These are phyloP conservation scores for Closterium sp. DNA, from an alignment of 139 green algal species.

Conservation along the genomic window DNA sequence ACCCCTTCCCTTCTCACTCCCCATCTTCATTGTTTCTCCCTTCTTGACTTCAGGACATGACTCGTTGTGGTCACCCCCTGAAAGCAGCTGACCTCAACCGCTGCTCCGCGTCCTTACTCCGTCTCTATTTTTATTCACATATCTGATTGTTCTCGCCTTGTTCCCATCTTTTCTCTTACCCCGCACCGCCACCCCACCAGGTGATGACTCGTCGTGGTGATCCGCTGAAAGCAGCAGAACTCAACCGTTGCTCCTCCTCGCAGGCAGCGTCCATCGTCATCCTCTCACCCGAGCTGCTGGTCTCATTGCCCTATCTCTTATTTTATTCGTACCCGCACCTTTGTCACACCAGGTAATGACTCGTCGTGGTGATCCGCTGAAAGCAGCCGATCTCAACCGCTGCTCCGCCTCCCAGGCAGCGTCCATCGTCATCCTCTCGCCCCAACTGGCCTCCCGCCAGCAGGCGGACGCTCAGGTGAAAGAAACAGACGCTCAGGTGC, in stretches of 20 bases:
- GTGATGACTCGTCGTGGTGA: constrained; percentile 4
- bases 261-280: constrained; percentile 18
- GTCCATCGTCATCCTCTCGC: constrained; percentile 35
- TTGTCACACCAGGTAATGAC: not conserved
- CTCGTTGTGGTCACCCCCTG: no score
- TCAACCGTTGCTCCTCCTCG: not conserved
- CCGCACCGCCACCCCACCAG: not conserved
- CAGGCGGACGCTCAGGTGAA: constrained; percentile 22
- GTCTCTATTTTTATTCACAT: no score
- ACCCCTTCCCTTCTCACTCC: no score
- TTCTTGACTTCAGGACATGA: not conserved
- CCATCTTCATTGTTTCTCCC: no score
- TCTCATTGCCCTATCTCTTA: no score
- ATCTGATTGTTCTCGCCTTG: no score
- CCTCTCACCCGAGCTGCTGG: constrained; percentile 6
- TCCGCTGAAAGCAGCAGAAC: not conserved
- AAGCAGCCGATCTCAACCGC: not conserved
- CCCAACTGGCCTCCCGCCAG: not conserved
- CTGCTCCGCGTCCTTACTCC: no score
- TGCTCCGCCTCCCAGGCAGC: constrained; percentile 5
- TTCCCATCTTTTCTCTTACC: no score
- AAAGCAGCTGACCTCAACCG: no score
- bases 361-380: not conserved
- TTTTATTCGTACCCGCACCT: no score
- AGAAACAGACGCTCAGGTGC: not conserved